Evolutionary conservation across 1,284 basidiomycete genomes (phyloP), one percentile per base, ranked within the genome.

Genomic region (Salmacisia buchloeana): DNA sequence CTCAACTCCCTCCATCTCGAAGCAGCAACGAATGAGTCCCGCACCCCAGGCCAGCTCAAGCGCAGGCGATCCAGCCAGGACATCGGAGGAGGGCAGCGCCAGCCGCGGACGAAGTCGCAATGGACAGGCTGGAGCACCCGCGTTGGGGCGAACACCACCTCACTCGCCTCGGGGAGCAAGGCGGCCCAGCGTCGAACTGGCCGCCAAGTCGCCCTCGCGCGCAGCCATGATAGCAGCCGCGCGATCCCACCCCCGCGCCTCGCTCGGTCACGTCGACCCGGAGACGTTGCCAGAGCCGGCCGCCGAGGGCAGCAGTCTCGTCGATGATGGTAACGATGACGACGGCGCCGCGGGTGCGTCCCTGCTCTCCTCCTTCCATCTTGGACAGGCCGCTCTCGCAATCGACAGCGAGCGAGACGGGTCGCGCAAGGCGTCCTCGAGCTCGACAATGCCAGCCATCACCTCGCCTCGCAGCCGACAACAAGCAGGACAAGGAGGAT

Each of bases 221-320:
- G 49, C 49, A 3, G 49, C 49, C 49, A 54, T 54, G 49, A 54
- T 54, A 6, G 49, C 49, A 15, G 49, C 49, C 12, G 49, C 49
- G 15, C 25, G 49, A 6, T 54, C 49, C 25, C 49, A 54, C 21
- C 49, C 49, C 9, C 49, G 49, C 13, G 49, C 49, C 29, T 54
- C 49, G 7, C 7, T 31, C 2, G 49, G 49, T 33, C 49, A 54
- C 31, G 15, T 33, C 49, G 49, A 54, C 27, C 49, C 49, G 12
- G 49, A 54, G 29, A 27, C 29, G 1, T 33, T 54, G 13, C 49
- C 49, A 29, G 41, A 43, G 2, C 41, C 23, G n/a, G n/a, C n/a
- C 41, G 49, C 31, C 9, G 49, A 54, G 49, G 29, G n/a, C 25
- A 18, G 25, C 25, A 6, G 29, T 15, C 25, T 54, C 2, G 25